Evolutionary conservation across 495 filamentous ascomycete genomes (phyloP).

Genomic region (Cudoniella acicularis): DNA sequence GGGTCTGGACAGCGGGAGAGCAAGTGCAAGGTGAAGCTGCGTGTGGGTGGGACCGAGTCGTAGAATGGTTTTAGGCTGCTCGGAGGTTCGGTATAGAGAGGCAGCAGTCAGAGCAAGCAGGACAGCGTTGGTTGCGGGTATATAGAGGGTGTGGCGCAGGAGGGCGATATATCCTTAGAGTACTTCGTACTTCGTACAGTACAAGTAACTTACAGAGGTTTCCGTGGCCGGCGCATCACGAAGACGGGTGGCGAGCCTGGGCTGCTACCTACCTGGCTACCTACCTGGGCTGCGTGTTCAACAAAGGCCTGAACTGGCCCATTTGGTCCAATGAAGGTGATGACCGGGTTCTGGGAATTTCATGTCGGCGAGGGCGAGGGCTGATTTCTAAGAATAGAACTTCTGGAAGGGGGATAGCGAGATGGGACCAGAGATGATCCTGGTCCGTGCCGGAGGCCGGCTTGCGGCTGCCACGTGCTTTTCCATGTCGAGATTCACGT

Average conservation of each 20-base stretch:
- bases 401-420: neutral
- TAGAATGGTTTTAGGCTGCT: conserved; percentile 7
- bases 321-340: conserved; percentile 15
- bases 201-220: too few relatives aligned
- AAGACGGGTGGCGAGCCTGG: neutral
- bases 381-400: neutral
- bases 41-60: conserved; percentile 1
- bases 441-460: too few relatives aligned
- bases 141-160: conserved; percentile 8
- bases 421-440: too few relatives aligned
- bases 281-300: neutral
- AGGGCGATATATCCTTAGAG: neutral
- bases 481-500: too few relatives aligned
- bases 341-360: neutral
- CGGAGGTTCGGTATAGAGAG: conserved; percentile 13
- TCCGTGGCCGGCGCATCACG: neutral
- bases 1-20: conserved; percentile 12
- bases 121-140: neutral
- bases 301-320: conserved; percentile 14
- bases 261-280: neutral
- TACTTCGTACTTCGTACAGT: too few relatives aligned
- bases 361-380: neutral
- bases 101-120: neutral
- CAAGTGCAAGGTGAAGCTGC: conserved; percentile 8
- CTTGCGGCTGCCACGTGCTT: neutral